Conservation (phyloP, 2,329 filamentous ascomycete genomes). For the Beauveria sp. region DNA sequence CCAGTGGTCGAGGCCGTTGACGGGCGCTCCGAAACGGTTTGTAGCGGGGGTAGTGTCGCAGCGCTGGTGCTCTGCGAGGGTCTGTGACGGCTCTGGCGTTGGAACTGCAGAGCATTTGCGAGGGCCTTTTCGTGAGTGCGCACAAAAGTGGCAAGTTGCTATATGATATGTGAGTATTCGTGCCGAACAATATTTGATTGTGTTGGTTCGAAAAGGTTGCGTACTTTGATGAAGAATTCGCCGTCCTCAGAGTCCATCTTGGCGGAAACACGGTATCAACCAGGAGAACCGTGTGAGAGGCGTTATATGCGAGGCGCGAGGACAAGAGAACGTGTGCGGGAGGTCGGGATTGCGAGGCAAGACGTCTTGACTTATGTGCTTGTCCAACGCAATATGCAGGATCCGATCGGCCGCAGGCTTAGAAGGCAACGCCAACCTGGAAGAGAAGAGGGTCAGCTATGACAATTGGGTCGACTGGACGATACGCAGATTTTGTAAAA, state of each 20-base stretch:
- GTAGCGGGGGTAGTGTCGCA: constrained; percentile 45
- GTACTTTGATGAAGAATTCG: constrained; percentile 79
- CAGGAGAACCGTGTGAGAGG: neutral
- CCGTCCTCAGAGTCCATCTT: constrained; percentile 86
- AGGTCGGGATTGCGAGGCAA: neutral
- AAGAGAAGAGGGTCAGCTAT: neutral
- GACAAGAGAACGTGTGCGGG: neutral
- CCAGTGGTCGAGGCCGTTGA: constrained; percentile 63
- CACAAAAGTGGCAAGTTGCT: constrained; percentile 95
- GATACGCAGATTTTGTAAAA: neutral
- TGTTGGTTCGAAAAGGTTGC: constrained; percentile 13
- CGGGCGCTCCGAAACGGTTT: constrained; percentile 53
- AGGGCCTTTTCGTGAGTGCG: constrained; percentile 95
- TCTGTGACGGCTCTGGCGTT: constrained; percentile 64
- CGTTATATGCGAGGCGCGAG: neutral
- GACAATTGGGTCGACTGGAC: neutral
- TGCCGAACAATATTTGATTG: neutral
- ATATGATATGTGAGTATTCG: constrained; percentile 25
- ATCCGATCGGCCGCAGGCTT: constrained; percentile 9
- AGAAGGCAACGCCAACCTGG: constrained; percentile 10
- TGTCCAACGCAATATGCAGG: neutral
- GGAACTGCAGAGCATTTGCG: constrained; percentile 84
- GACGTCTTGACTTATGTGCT: neutral
- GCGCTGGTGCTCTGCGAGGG: constrained; percentile 58
- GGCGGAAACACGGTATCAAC: constrained; percentile 33